phyloP scores from a whole-genome alignment of 257 asterid genomes.

The Solanum arcanum region DNA sequence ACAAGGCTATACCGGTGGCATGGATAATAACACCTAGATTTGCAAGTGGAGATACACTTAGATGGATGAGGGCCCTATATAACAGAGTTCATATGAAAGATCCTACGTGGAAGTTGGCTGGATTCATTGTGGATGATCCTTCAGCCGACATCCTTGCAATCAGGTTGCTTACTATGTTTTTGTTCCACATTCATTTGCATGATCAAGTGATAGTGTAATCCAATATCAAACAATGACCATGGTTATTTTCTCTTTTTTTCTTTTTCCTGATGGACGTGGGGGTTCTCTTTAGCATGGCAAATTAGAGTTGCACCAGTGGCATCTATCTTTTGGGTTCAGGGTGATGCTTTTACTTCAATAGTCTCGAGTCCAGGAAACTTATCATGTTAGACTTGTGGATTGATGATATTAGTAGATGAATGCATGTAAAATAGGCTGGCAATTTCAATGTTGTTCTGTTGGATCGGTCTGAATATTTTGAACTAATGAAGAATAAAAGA shows the following conservation, averaged over 20 bases:
- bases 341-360: background rate
- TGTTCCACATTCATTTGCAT: background rate
- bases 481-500: background rate
- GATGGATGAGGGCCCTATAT: conserved; percentile 92
- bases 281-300: background rate
- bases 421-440: background rate
- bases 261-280: background rate
- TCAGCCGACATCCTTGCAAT: conserved; percentile 52
- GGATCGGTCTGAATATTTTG: background rate
- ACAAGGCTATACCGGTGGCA: conserved; percentile 98
- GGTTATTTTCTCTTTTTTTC: background rate
- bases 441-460: background rate
- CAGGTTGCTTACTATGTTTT: conserved; percentile 27
- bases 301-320: background rate
- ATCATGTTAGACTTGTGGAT: background rate
- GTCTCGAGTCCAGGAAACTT: background rate
- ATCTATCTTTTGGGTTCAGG: background rate
- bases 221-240: background rate
- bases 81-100: conserved; percentile 79
- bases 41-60: conserved; percentile 48
- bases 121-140: conserved; percentile 87
- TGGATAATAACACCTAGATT: conserved; percentile 74
- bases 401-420: background rate
- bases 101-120: conserved; percentile 95
- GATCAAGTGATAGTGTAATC: background rate